Conservation (phyloP, 148 eudicot genomes). For the Nepenthes gracilis region DNA sequence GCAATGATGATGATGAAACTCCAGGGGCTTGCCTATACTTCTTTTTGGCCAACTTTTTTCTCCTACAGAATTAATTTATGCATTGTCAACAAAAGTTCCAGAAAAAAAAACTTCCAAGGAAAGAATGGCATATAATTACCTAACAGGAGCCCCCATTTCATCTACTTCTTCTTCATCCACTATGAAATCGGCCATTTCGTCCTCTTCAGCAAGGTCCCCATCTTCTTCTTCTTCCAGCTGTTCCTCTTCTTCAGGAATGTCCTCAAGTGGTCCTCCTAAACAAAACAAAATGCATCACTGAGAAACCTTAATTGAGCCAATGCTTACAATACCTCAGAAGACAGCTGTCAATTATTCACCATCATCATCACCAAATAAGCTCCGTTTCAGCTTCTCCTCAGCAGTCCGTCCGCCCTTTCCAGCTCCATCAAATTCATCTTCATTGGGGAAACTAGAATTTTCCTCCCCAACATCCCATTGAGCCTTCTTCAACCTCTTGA, state of each 20-base stretch:
- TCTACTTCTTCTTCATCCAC: slow-evolving; percentile 90
- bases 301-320: neutral
- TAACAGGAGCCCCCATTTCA: slow-evolving; percentile 56
- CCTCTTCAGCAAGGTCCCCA: slow-evolving; percentile 51
- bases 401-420: slow-evolving; percentile 18
- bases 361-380: slow-evolving; percentile 70
- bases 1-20: slow-evolving; percentile 59
- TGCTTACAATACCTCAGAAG: neutral
- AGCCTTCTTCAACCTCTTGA: slow-evolving; percentile 52
- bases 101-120: neutral
- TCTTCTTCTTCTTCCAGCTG: slow-evolving; percentile 59
- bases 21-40: slow-evolving; percentile 67
- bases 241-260: slow-evolving; percentile 69
- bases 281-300: slow-evolving; percentile 2
- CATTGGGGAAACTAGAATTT: slow-evolving; percentile 60
- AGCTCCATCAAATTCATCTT: slow-evolving; percentile 49
- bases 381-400: slow-evolving; percentile 41
- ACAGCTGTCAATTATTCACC: slow-evolving; percentile 25
- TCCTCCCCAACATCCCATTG: slow-evolving; percentile 44
- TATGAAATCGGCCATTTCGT: slow-evolving; percentile 95
- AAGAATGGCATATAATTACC: slow-evolving; percentile 21
- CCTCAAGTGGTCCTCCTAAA: slow-evolving; percentile 59
- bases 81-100: neutral
- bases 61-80: slow-evolving; percentile 26
- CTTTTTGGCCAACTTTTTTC: slow-evolving; percentile 53